Evolutionary conservation across 148 eudicot species (phyloP).

Genomic region (Heliamphora exappendiculata): DNA sequence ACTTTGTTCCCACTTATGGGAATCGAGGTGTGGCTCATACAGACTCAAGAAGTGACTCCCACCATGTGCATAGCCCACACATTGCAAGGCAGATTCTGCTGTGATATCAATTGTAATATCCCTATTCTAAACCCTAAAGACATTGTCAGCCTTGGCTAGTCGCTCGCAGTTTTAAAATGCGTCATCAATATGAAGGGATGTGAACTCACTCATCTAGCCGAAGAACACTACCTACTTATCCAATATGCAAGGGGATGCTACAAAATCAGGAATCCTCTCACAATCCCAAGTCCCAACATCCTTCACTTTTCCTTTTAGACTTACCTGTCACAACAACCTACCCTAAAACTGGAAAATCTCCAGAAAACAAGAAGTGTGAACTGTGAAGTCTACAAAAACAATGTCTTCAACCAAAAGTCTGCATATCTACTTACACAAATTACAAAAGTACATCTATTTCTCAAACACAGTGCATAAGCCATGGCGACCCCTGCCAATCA

Average conservation of each 20-base stretch:
- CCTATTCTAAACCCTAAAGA: background rate
- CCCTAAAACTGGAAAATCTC: background rate
- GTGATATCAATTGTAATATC: background rate
- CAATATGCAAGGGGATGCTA: no score
- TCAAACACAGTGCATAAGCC: background rate
- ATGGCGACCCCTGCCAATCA: background rate
- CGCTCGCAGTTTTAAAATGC: no score
- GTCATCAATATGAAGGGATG: no score
- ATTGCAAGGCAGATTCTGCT: background rate
- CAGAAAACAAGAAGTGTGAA: background rate
- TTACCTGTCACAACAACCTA: background rate
- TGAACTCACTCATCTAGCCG: background rate
- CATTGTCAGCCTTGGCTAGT: background rate
- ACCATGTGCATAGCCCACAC: background rate
- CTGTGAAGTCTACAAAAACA: background rate
- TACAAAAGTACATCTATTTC: background rate
- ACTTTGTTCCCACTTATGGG: background rate
- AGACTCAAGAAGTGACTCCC: background rate
- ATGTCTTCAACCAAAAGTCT: background rate
- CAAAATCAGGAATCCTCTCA: background rate
- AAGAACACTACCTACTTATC: no score
- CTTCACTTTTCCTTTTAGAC: background rate
- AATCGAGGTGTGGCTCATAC: background rate
- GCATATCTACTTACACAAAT: background rate
- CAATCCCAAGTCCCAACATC: background rate